Conservation (phyloP, 768 basidiomycete genomes). For the Sarcodon sp. region DNA sequence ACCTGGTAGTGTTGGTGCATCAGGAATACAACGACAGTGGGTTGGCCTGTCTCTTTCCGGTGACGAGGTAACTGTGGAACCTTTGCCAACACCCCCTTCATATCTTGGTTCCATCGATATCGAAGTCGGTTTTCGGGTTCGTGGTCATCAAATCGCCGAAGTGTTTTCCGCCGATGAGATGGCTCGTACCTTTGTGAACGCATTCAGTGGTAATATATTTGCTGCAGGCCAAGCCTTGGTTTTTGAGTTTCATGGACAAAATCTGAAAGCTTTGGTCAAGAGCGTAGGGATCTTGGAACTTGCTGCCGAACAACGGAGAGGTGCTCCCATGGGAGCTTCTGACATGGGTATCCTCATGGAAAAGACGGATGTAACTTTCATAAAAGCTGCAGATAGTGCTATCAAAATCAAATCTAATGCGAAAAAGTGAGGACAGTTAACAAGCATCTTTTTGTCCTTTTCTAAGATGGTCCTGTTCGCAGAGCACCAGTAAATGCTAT, state of each 20-base stretch:
- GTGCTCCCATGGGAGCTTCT: slow-evolving; percentile 14
- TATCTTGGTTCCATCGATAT: slow-evolving; percentile 75
- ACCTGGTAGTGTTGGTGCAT: slow-evolving; percentile 64
- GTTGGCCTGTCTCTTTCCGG: slow-evolving; percentile 71
- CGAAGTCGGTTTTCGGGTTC: slow-evolving; percentile 55
- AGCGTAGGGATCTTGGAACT: slow-evolving; percentile 48
- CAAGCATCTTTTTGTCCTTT: not conserved
- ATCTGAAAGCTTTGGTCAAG: slow-evolving; percentile 59
- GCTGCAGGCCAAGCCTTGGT: slow-evolving; percentile 56
- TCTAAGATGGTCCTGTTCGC: not conserved
- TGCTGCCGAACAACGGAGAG: slow-evolving; percentile 43
- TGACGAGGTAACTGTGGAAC: slow-evolving; percentile 61
- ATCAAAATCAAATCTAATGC: slow-evolving; percentile 90
- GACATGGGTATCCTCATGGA: slow-evolving; percentile 73
- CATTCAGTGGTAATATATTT: slow-evolving; percentile 63
- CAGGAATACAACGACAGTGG: slow-evolving; percentile 78
- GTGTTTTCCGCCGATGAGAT: slow-evolving; percentile 88
- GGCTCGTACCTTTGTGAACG: slow-evolving; percentile 56
- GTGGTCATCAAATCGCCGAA: slow-evolving; percentile 40
- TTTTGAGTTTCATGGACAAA: slow-evolving; percentile 84
- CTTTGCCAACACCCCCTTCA: slow-evolving; percentile 32
- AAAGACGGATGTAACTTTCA: slow-evolving; percentile 82
- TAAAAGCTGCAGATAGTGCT: slow-evolving; percentile 68
- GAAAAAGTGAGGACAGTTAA: slow-evolving; percentile 52
- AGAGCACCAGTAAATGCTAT: slow-evolving; percentile 92